Evolutionary conservation across 768 basidiomycete genomes (phyloP), one percentile per base, ranked within the genome.

Genomic region (Tulasnella sp.): DNA sequence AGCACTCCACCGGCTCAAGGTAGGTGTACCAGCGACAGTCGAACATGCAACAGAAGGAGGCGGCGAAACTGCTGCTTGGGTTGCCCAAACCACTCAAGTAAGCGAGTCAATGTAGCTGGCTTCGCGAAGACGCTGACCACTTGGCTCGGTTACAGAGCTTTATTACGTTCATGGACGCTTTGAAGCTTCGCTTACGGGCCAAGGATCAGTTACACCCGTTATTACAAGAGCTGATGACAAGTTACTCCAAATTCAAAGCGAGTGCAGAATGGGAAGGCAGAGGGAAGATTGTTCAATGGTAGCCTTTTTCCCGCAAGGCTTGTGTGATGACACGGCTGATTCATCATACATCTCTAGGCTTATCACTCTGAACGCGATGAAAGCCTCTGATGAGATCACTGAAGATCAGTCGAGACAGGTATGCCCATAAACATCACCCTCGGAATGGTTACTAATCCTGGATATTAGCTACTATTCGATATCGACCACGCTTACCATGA

Each of bases 121-220:
- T 55, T 32, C 35, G 45, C 17, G 39, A 1, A 3, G 2, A 15
- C 15, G 3, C 15, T 19, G 5, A 0, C 4, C 17, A 36, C 46
- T 59, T 29, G 19, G 6, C 6, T 34, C 32, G 29, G 2, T 3
- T 59, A n/a, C 17, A 97, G 91, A 86, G 83, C 67, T 99, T 98
- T 61, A 98, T 99, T 62, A 98, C 94, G 0, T 93, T 98, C 62
- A 96, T 98, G 89, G 96, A 99, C 63, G 94, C 92, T 0, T 75
- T 98, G 25, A 93, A 92, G 66, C 75, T 98, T 49, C 82, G 85
- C 8, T 72, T 97, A 63, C 80, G 91, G n/a, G 94, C 96, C 2
- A 99, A 97, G 67, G 96, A 98, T 65, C 91, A 96, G 64, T 75
- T 99, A 2, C 93, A 98, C 67, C 92, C 93, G 0, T 81, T 96